Percentiles rank a stretch among this genome's conserved stretches.
phyloP scores from a whole-genome alignment of 139 green algal genomes.

The Astrephomene gubernaculifera region DNA sequence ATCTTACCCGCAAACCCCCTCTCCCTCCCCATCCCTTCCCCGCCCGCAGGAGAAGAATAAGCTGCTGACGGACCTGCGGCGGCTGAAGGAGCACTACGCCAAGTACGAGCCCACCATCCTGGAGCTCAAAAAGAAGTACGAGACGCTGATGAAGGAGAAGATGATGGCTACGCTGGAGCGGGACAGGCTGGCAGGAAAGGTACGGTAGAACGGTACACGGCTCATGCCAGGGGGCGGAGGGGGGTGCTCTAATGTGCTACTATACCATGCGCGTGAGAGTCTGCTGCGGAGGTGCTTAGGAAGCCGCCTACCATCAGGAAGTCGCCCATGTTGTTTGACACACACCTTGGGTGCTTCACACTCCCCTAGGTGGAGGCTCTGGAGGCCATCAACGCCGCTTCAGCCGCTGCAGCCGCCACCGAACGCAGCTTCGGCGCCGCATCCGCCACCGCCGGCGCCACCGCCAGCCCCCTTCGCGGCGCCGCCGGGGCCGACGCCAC shows the following conservation, averaged over 20 bases:
- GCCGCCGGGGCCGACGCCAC: neutral
- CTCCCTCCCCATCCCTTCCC: too few relatives aligned
- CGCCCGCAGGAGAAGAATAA: conserved; percentile 91
- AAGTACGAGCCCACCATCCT: conserved; percentile 91
- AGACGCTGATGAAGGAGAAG: conserved; percentile 89
- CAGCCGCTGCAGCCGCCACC: neutral
- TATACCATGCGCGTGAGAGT: too few relatives aligned
- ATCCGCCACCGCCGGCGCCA: too few relatives aligned
- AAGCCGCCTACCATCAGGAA: too few relatives aligned
- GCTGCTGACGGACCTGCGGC: conserved; percentile 85
- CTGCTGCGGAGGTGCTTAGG: too few relatives aligned
- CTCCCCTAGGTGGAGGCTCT: neutral
- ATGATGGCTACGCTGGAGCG: conserved; percentile 81
- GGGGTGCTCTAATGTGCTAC: neutral
- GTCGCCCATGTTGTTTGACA: too few relatives aligned
- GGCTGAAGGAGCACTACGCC: conserved; percentile 83
- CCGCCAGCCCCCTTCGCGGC: neutral
- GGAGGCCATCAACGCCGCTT: neutral
- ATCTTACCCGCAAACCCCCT: too few relatives aligned
- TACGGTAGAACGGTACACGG: conserved; percentile 5
- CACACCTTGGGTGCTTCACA: too few relatives aligned
- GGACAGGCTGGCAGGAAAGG: conserved; percentile 69
- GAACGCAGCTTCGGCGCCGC: conserved; percentile 20
- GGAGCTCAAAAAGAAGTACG: conserved; percentile 89
- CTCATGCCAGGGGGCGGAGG: neutral